A percentile compares a stretch with the other conserved stretches of the same genome.
Conservation (phyloP, 2,329 filamentous ascomycete species). For the Aspergillus sp. region DNA sequence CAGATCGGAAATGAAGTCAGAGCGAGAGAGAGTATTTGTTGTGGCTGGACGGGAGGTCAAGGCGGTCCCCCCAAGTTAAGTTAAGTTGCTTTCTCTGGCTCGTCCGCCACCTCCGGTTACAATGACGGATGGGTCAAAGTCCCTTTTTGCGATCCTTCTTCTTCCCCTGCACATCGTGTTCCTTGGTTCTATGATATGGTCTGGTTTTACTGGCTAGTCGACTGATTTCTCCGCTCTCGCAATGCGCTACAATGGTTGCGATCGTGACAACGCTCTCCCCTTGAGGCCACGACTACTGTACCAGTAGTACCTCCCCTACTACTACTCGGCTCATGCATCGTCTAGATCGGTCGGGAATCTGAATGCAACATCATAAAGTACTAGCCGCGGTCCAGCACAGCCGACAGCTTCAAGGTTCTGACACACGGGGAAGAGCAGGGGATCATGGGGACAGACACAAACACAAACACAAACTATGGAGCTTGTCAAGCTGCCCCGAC, state of each 20-base stretch:
- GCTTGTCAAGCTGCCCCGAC: background rate
- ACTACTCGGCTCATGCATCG: background rate
- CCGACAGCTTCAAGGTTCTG: background rate
- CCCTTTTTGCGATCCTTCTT: background rate
- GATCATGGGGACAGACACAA: background rate
- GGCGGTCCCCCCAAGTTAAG: background rate
- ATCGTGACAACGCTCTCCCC: background rate
- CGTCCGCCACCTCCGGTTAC: background rate
- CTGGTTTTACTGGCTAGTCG: background rate
- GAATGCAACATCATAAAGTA: background rate
- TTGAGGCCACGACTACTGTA: background rate
- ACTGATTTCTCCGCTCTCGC: background rate
- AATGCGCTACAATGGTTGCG: background rate
- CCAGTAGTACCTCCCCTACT: background rate
- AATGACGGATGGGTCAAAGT: background rate
- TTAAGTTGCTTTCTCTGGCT: background rate
- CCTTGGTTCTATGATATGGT: background rate
- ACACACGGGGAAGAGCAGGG: background rate
- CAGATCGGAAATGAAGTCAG: conserved; percentile 18
- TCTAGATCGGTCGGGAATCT: background rate
- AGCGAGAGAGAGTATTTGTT: background rate
- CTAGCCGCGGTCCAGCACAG: background rate
- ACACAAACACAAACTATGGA: background rate
- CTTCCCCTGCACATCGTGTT: background rate
- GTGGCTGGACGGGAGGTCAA: conserved; percentile 12